A percentile compares a stretch with the other conserved stretches of the same genome.
These are phyloP conservation scores for Actinidia arguta DNA, from an alignment of 179 eudicot species.

Conservation along the genomic window DNA sequence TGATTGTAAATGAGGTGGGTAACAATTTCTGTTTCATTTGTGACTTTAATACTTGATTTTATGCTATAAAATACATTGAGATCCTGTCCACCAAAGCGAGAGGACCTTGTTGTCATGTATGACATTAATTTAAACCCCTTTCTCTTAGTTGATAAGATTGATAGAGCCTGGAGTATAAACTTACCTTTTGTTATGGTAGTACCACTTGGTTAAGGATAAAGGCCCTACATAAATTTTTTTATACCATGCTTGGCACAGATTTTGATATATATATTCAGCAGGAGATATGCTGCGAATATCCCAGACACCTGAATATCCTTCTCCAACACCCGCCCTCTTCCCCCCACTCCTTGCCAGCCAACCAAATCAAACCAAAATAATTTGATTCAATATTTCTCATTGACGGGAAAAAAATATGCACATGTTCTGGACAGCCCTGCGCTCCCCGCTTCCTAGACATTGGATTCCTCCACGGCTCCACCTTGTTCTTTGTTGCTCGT, in stretches of 20 bases:
- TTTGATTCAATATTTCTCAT: not conserved
- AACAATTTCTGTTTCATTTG: slow-evolving; percentile 12
- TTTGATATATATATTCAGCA: not conserved
- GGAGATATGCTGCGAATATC: not conserved
- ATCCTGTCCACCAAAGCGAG: not conserved
- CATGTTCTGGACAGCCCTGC: not conserved
- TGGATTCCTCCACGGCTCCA: too few relatives aligned
- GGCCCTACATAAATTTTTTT: too few relatives aligned
- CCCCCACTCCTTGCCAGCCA: too few relatives aligned
- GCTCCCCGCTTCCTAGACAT: too few relatives aligned
- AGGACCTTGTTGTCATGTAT: not conserved
- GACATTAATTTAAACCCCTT: not conserved
- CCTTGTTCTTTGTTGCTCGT: too few relatives aligned
- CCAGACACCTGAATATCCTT: not conserved
- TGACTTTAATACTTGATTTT: slow-evolving; percentile 10
- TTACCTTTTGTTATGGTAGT: not conserved
- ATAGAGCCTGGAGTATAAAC: not conserved
- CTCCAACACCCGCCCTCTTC: not conserved
- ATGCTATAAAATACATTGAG: not conserved
- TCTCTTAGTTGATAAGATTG: not conserved
- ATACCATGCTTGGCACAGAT: not conserved
- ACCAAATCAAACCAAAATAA: not conserved
- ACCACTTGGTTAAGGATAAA: not conserved
- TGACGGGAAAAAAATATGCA: not conserved
- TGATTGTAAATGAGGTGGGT: slow-evolving; percentile 72